These are phyloP conservation scores for Vitis labrusca DNA, from an alignment of 164 flowering plant genomes.

Conservation along the genomic window DNA sequence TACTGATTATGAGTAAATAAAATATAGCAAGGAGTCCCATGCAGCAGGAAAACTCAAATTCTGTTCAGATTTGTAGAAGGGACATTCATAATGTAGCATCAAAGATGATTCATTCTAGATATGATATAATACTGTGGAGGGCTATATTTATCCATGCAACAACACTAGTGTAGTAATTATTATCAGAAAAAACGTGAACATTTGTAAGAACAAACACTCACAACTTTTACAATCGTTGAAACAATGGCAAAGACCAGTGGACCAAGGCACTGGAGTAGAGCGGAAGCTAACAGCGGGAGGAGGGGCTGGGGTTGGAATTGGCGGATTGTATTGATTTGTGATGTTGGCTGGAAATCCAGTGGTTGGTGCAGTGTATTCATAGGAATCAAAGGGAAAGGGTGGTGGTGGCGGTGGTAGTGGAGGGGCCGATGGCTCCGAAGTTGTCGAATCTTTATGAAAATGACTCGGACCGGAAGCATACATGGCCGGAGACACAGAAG, in stretches of 20 bases:
- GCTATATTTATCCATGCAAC: no score
- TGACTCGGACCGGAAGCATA: not conserved
- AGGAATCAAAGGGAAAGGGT: not conserved
- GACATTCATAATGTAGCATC: no score
- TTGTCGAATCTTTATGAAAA: not conserved
- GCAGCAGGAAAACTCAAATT: no score
- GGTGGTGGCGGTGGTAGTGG: conserved; percentile 4
- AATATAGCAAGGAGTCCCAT: no score
- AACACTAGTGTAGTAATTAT: no score
- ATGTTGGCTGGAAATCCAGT: conserved; percentile 1
- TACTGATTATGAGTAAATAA: no score
- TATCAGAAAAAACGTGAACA: not conserved
- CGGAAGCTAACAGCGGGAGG: no score
- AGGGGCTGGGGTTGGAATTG: not conserved
- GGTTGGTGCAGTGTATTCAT: not conserved
- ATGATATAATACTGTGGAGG: no score
- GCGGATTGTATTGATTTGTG: not conserved
- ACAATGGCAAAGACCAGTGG: conserved; percentile 56
- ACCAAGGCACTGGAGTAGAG: conserved; percentile 40
- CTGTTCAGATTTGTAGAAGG: no score
- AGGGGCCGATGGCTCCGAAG: conserved; percentile 3
- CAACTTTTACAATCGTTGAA: conserved; percentile 33
- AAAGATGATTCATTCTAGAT: no score
- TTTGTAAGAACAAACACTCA: conserved; percentile 19
- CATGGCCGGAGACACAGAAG: not conserved